These are phyloP conservation scores for Dendrocalamus sinicus DNA, from an alignment of 176 grass and related monocot genomes.

Conservation along the genomic window DNA sequence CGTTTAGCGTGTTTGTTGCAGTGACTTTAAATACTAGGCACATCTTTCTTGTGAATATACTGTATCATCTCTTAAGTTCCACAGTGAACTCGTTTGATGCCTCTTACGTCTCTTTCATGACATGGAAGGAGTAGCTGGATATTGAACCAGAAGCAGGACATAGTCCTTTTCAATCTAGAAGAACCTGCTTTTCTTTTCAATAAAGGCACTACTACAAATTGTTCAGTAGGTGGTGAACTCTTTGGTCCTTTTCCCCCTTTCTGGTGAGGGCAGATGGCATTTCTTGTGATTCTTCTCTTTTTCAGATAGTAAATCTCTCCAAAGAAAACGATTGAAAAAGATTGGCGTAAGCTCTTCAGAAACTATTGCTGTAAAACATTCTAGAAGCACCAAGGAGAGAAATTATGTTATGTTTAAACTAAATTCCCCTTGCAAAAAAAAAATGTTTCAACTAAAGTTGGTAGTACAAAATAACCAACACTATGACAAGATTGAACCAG, in stretches of 20 bases:
- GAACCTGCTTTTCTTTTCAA: slow-evolving; percentile 1
- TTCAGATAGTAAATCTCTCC: neutral
- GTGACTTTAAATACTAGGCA: neutral
- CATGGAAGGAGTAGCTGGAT: neutral
- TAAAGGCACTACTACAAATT: neutral
- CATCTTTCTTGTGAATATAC: slow-evolving; percentile 5
- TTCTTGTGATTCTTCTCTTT: neutral
- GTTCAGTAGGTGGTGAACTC: neutral
- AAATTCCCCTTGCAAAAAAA: too few relatives aligned
- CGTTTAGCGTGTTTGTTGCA: neutral
- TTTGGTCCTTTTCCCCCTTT: neutral
- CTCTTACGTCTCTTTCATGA: neutral
- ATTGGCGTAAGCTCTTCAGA: neutral
- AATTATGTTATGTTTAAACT: neutral
- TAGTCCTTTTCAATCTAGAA: slow-evolving; percentile 22
- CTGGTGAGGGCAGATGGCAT: neutral
- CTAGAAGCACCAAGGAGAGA: slow-evolving; percentile 11
- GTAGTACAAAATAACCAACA: neutral
- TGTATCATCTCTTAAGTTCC: neutral
- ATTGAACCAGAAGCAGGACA: neutral
- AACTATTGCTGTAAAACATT: neutral
- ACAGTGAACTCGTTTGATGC: neutral
- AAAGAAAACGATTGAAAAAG: neutral
- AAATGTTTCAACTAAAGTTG: neutral
- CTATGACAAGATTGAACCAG: neutral